phyloP scores from a whole-genome alignment of 139 green algal species.

The Trebouxia sp. region DNA sequence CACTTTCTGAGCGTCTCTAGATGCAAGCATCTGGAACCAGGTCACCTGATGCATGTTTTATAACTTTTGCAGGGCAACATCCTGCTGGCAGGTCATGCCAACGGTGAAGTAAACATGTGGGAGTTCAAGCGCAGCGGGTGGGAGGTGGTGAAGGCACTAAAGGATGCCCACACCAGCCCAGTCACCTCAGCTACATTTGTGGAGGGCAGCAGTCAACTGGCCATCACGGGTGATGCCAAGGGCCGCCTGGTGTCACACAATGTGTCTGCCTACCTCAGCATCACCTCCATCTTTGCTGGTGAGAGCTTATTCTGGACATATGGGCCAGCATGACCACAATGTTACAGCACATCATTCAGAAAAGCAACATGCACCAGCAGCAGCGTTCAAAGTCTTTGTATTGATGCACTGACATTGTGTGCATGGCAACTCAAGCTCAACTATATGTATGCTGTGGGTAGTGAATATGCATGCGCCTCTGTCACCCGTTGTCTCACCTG shows the following conservation, averaged over 20 bases:
- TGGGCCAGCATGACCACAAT: too few relatives aligned
- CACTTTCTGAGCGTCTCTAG: too few relatives aligned
- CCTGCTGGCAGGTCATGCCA: constrained; percentile 34
- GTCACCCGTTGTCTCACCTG: too few relatives aligned
- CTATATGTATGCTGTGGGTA: too few relatives aligned
- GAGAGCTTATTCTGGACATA: not conserved
- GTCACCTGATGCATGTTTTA: not conserved
- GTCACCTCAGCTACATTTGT: constrained; percentile 26
- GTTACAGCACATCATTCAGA: too few relatives aligned
- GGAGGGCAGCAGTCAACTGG: not conserved
- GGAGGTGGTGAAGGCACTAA: constrained; percentile 33
- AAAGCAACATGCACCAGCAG: too few relatives aligned
- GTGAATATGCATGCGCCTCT: too few relatives aligned
- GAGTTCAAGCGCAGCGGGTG: constrained; percentile 32
- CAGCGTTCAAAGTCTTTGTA: too few relatives aligned
- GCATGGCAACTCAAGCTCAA: too few relatives aligned
- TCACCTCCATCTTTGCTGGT: constrained; percentile 36
- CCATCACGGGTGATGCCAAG: constrained; percentile 27
- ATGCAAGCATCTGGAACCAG: not conserved
- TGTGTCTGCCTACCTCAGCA: constrained; percentile 35
- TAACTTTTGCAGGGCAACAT: constrained; percentile 29
- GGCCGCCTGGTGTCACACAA: constrained; percentile 37
- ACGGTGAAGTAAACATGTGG: constrained; percentile 34
- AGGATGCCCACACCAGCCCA: constrained; percentile 30
- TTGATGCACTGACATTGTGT: too few relatives aligned